Evolutionary conservation across 2,329 filamentous ascomycete genomes (phyloP).

Genomic region (Chaetomiaceae sp.): DNA sequence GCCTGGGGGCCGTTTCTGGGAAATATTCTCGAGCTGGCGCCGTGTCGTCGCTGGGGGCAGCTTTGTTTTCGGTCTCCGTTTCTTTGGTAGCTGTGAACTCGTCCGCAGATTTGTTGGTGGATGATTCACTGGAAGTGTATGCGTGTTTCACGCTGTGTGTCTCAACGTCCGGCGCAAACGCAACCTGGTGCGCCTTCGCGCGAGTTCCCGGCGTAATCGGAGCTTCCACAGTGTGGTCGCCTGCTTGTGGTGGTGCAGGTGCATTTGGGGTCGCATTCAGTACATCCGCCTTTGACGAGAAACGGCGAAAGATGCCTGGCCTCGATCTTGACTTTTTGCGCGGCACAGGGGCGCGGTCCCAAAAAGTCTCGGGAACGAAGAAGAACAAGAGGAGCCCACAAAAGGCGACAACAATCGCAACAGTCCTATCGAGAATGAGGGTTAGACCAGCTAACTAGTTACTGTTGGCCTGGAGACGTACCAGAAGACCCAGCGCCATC

Average conservation of each 20-base stretch:
- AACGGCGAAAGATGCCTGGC: conserved; percentile 43
- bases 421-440: conserved; percentile 53
- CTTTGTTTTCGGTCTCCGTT: background rate
- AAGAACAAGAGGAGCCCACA: conserved; percentile 71
- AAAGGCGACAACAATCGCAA: conserved; percentile 72
- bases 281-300: conserved; percentile 39
- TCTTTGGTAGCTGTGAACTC: background rate
- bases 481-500: conserved; percentile 92
- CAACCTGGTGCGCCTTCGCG: conserved; percentile 27
- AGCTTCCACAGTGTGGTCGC: conserved; percentile 2
- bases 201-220: background rate
- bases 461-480: conserved; percentile 35
- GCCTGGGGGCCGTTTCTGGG: background rate
- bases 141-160: conserved; percentile 13
- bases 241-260: background rate
- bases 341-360: conserved; percentile 71
- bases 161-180: conserved; percentile 27
- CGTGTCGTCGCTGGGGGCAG: background rate
- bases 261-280: conserved; percentile 5
- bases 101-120: background rate
- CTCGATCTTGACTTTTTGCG: conserved; percentile 24
- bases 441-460: background rate
- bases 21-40: background rate
- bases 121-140: conserved; percentile 1
- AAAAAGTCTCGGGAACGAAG: conserved; percentile 93